Evolutionary conservation across 768 basidiomycete species (phyloP).

Genomic region (Termitomyces sp.): DNA sequence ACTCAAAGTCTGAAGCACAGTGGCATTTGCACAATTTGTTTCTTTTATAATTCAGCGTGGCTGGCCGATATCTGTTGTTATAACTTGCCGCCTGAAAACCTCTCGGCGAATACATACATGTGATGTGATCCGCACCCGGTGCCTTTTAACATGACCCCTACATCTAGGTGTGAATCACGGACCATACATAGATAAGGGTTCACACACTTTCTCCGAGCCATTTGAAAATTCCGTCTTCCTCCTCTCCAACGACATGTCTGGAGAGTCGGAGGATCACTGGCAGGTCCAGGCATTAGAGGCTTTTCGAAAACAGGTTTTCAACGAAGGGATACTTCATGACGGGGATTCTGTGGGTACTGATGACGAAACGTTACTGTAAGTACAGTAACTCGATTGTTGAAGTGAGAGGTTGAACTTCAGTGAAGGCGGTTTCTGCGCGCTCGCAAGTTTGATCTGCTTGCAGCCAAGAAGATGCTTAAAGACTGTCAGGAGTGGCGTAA

Average conservation of each 20-base stretch:
- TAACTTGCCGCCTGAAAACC: too few relatives aligned
- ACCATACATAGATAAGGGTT: background rate
- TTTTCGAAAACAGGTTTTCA: conserved; percentile 51
- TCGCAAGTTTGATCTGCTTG: conserved; percentile 56
- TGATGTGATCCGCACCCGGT: too few relatives aligned
- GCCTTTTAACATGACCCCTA: too few relatives aligned
- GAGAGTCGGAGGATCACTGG: conserved; percentile 15
- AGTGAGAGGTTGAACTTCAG: background rate
- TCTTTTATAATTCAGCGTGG: background rate
- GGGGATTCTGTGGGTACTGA: conserved; percentile 63
- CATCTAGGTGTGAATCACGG: too few relatives aligned
- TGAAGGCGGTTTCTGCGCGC: conserved; percentile 74
- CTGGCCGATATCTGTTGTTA: background rate
- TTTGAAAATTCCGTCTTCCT: background rate
- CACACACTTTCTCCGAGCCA: background rate
- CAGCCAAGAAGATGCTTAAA: conserved; percentile 61
- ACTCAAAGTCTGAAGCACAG: too few relatives aligned
- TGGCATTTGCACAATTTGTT: background rate
- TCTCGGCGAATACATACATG: too few relatives aligned
- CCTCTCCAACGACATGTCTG: conserved; percentile 9
- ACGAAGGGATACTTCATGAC: conserved; percentile 53
- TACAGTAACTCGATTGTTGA: background rate
- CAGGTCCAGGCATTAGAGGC: conserved; percentile 41
- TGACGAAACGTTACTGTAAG: conserved; percentile 57
- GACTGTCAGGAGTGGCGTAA: conserved; percentile 70